phyloP scores from a whole-genome alignment of 306 rosid species.

The Trifolium dubium region DNA sequence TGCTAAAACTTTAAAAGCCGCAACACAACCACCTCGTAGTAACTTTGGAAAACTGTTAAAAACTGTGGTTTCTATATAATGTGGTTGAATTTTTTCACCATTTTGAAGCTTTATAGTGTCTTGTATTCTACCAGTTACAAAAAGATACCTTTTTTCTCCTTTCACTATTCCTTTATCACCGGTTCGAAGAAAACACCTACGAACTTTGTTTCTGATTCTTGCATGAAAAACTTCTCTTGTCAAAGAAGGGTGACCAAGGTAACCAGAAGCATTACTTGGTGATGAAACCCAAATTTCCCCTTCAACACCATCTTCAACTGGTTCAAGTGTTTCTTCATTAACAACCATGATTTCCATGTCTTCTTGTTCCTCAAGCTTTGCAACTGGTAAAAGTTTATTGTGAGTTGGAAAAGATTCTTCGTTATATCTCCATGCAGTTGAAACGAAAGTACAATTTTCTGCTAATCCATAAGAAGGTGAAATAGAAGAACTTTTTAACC shows the following conservation, averaged over 20 bases:
- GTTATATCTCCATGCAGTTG: slow-evolving; percentile 65
- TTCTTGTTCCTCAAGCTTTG: slow-evolving; percentile 53
- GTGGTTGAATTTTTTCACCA: slow-evolving; percentile 61
- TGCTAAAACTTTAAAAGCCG: slow-evolving; percentile 51
- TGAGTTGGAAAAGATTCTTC: slow-evolving; percentile 51
- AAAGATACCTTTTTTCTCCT: slow-evolving; percentile 65
- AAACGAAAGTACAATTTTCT: slow-evolving; percentile 87
- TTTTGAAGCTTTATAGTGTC: slow-evolving; percentile 56
- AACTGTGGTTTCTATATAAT: slow-evolving; percentile 63
- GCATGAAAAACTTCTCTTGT: slow-evolving; percentile 60
- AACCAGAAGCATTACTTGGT: slow-evolving; percentile 79
- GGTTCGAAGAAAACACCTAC: slow-evolving; percentile 61
- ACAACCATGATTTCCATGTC: slow-evolving; percentile 72
- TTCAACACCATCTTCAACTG: slow-evolving; percentile 70
- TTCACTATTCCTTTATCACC: slow-evolving; percentile 74
- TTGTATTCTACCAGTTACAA: slow-evolving; percentile 64
- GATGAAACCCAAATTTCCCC: slow-evolving; percentile 91
- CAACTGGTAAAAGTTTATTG: slow-evolving; percentile 69
- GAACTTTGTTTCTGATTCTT: slow-evolving; percentile 48
- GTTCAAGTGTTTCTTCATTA: slow-evolving; percentile 63
- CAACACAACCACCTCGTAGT: slow-evolving; percentile 72
- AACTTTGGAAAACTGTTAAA: slow-evolving; percentile 51
- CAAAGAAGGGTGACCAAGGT: slow-evolving; percentile 67
- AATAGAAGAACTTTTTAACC: slow-evolving; percentile 55
- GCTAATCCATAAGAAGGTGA: slow-evolving; percentile 88